Evolutionary conservation across 768 basidiomycete species (phyloP).

Genomic region (Russula griseocarnosa): DNA sequence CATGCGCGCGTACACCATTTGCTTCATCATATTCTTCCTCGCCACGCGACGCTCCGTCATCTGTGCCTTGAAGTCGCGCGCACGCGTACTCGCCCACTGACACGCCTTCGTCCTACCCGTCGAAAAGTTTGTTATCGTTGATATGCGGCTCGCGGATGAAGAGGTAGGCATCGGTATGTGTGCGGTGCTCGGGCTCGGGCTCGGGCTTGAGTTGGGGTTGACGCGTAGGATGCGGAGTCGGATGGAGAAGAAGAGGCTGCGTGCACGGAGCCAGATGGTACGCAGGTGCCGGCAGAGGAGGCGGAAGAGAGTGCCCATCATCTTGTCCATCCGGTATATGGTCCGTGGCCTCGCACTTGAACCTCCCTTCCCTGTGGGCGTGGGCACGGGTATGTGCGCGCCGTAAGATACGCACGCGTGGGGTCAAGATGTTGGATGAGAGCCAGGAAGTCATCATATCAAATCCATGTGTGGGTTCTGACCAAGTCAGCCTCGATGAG

Average conservation of each 20-base stretch:
- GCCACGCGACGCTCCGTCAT: slow-evolving; percentile 7
- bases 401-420: not conserved
- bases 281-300: slow-evolving; percentile 15
- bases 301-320: slow-evolving; percentile 19
- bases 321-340: not conserved
- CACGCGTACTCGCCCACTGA: slow-evolving; percentile 2
- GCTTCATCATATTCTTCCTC: slow-evolving; percentile 9
- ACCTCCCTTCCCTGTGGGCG: not conserved
- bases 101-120: slow-evolving; percentile 5
- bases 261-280: slow-evolving; percentile 17
- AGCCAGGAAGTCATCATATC: not conserved
- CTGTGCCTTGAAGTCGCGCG: slow-evolving; percentile 10
- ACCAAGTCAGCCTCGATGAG: not conserved
- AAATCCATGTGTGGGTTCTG: not conserved
- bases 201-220: not conserved
- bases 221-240: not conserved
- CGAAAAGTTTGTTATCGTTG: not conserved
- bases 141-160: not conserved
- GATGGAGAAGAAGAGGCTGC: slow-evolving; percentile 19
- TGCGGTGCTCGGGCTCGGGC: not conserved
- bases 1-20: slow-evolving; percentile 5
- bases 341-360: not conserved
- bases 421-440: not conserved
- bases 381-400: not conserved
- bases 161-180: not conserved